phyloP scores from a whole-genome alignment of 768 basidiomycete species.

The Lentinus brumalis region DNA sequence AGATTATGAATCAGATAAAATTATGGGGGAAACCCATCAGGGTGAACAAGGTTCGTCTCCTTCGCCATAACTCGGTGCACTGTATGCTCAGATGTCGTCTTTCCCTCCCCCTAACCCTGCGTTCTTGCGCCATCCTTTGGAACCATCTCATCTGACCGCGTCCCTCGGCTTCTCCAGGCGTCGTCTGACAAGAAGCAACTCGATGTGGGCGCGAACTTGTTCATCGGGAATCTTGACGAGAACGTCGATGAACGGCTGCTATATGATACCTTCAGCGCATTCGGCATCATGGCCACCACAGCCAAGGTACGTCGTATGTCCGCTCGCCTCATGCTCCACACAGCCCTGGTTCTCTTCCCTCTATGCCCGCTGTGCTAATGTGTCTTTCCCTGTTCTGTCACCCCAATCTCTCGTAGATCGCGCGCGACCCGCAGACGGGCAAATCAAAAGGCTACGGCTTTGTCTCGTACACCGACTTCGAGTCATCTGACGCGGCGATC shows the following conservation, averaged over 20 bases:
- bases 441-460: conserved; percentile 97
- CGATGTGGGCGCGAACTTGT: conserved; percentile 96
- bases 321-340: conserved; percentile 7
- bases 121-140: conserved; percentile 17
- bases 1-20: conserved; percentile 99
- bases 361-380: background rate
- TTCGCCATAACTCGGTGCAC: background rate
- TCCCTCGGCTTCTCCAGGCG: conserved; percentile 55
- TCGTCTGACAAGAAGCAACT: conserved; percentile 98
- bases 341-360: background rate
- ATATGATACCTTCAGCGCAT: conserved; percentile 95
- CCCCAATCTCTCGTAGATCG: conserved; percentile 59
- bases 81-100: background rate
- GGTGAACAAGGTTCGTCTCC: conserved; percentile 89
- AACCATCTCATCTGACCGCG: background rate
- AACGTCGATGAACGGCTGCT: conserved; percentile 91
- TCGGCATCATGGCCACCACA: conserved; percentile 89
- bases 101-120: background rate
- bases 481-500: conserved; percentile 92
- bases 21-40: conserved; percentile 98
- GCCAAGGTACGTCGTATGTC: conserved; percentile 63
- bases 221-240: conserved; percentile 94
- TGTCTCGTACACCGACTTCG: conserved; percentile 96
- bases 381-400: background rate
- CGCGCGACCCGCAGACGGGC: conserved; percentile 82